Evolutionary conservation across 306 rosid species (phyloP).

Genomic region (Prunus padus): DNA sequence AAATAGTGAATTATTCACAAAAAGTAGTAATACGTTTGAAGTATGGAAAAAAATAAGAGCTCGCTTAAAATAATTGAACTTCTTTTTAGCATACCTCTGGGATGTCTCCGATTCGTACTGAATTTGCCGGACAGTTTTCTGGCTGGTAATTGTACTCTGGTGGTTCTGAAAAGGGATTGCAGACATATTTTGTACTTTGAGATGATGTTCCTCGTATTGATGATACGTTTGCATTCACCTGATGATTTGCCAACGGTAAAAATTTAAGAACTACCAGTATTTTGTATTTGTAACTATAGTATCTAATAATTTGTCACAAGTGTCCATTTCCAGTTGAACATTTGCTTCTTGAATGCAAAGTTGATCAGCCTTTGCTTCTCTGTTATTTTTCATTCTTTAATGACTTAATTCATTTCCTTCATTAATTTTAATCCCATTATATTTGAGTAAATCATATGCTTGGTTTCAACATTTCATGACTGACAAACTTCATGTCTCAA

Average conservation of each 20-base stretch:
- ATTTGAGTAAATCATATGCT: no score
- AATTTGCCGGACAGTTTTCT: slow-evolving; percentile 43
- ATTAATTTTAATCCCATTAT: no score
- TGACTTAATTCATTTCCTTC: no score
- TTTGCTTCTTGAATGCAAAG: no score
- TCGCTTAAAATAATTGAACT: not conserved
- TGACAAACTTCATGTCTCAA: no score
- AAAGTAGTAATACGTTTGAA: not conserved
- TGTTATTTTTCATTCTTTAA: no score
- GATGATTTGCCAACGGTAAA: slow-evolving; percentile 9
- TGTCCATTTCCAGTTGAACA: not conserved
- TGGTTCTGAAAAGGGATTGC: slow-evolving; percentile 78
- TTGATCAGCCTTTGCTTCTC: no score
- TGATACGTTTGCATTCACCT: slow-evolving; percentile 58
- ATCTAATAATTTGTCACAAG: no score
- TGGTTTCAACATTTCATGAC: no score
- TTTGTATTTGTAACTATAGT: no score
- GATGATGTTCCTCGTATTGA: slow-evolving; percentile 29
- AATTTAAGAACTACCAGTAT: not conserved
- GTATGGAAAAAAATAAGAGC: not conserved
- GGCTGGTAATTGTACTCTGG: slow-evolving; percentile 57
- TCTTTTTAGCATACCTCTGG: slow-evolving; percentile 44
- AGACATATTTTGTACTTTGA: slow-evolving; percentile 33
- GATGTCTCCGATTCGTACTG: slow-evolving; percentile 59
- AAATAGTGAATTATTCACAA: not conserved